phyloP scores from a whole-genome alignment of 352 stramenopile genomes.

The Globisporangium camurandrum region DNA sequence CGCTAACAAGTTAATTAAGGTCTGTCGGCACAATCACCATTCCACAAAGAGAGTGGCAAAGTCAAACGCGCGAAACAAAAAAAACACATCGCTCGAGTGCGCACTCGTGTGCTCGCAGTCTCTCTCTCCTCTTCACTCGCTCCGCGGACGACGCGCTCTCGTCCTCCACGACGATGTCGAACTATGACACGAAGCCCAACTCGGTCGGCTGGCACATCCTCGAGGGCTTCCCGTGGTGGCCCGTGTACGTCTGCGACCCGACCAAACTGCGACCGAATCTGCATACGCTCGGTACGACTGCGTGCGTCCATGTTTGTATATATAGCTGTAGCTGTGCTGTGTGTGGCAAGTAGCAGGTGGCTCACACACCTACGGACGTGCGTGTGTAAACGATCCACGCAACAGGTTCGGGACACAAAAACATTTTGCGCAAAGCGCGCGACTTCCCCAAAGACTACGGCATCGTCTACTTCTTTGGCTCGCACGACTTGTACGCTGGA shows the following conservation, averaged over 20 bases:
- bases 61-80: too few relatives aligned
- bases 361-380: neutral
- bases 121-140: neutral
- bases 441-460: constrained; percentile 66
- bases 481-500: constrained; percentile 68
- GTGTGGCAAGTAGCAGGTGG: neutral
- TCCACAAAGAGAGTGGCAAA: too few relatives aligned
- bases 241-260: constrained; percentile 79
- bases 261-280: constrained; percentile 63
- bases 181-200: constrained; percentile 27
- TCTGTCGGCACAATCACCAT: too few relatives aligned
- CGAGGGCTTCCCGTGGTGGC: constrained; percentile 82
- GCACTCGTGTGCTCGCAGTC: neutral
- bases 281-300: constrained; percentile 38
- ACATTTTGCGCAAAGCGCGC: constrained; percentile 64
- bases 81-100: too few relatives aligned
- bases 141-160: neutral
- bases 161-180: constrained; percentile 1
- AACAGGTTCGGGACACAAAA: constrained; percentile 46
- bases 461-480: constrained; percentile 84
- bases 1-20: too few relatives aligned
- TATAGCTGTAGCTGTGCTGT: neutral
- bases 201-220: constrained; percentile 83
- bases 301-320: neutral
- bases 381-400: neutral